phyloP scores from a whole-genome alignment of 768 basidiomycete genomes.

The Rhizopogon salebrosus region DNA sequence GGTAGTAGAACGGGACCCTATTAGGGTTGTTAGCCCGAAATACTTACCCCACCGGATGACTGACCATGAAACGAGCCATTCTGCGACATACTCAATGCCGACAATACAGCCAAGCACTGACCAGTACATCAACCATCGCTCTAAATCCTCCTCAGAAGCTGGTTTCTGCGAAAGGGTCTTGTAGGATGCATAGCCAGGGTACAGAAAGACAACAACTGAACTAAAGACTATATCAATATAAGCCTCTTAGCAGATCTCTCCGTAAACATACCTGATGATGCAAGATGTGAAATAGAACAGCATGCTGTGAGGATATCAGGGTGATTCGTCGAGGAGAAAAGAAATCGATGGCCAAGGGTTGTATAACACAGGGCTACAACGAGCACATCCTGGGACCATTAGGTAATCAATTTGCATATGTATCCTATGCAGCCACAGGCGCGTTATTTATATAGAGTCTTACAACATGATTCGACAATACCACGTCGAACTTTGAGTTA shows the following conservation, averaged over 20 bases:
- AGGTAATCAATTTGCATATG: constrained; percentile 9
- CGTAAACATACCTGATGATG: constrained; percentile 31
- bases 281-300: constrained; percentile 38
- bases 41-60: constrained; percentile 18
- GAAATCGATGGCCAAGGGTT: neutral
- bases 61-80: constrained; percentile 86
- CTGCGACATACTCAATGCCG: constrained; percentile 75
- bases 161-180: constrained; percentile 88
- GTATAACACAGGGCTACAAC: no score
- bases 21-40: neutral
- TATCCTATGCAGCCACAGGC: constrained; percentile 16
- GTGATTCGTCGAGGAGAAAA: constrained; percentile 2
- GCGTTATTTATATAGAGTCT: constrained; percentile 16
- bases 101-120: constrained; percentile 81
- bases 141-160: constrained; percentile 77
- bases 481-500: neutral
- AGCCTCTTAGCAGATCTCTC: constrained; percentile 25
- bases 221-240: constrained; percentile 27
- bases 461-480: neutral
- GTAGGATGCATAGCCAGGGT: constrained; percentile 95
- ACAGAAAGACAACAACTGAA: constrained; percentile 75
- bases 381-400: constrained; percentile 18
- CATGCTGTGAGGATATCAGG: constrained; percentile 21
- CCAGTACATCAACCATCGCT: constrained; percentile 98
- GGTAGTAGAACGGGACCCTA: constrained; percentile 84